phyloP scores from a whole-genome alignment of 2,329 filamentous ascomycete species.

The Ophiostoma sp. region DNA sequence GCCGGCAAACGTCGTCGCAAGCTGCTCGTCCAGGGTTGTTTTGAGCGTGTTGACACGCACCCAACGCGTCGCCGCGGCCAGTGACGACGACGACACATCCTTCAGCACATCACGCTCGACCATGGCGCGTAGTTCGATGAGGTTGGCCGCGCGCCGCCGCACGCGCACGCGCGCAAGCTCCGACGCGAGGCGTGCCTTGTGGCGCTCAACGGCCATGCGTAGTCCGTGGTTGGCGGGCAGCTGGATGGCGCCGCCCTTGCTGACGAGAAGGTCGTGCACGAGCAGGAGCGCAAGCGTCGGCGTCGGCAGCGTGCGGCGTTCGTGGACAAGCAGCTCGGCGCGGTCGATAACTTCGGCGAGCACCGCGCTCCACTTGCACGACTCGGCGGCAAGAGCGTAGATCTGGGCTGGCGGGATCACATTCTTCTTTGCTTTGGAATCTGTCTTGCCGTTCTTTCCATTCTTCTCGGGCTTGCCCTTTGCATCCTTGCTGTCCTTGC shows the following conservation, averaged over 20 bases:
- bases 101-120: slow-evolving; percentile 62
- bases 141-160: slow-evolving; percentile 59
- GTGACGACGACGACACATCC: slow-evolving; percentile 53
- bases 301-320: slow-evolving; percentile 61
- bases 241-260: slow-evolving; percentile 66
- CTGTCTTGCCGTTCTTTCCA: slow-evolving; percentile 6
- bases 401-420: slow-evolving; percentile 77
- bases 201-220: slow-evolving; percentile 65
- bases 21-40: slow-evolving; percentile 63
- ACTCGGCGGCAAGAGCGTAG: slow-evolving; percentile 80
- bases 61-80: slow-evolving; percentile 72
- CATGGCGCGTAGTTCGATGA: slow-evolving; percentile 59
- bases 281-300: slow-evolving; percentile 75
- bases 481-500: slow-evolving; percentile 6
- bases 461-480: neutral
- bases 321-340: slow-evolving; percentile 66
- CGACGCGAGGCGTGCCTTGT: slow-evolving; percentile 73
- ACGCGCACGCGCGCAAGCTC: slow-evolving; percentile 79
- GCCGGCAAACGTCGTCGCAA: slow-evolving; percentile 65
- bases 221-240: slow-evolving; percentile 75
- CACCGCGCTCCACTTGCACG: slow-evolving; percentile 82
- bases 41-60: slow-evolving; percentile 78
- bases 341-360: slow-evolving; percentile 86
- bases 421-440: neutral
- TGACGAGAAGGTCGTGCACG: slow-evolving; percentile 75